phyloP scores from a whole-genome alignment of 2,329 filamentous ascomycete species.

The Penicillium sp. region DNA sequence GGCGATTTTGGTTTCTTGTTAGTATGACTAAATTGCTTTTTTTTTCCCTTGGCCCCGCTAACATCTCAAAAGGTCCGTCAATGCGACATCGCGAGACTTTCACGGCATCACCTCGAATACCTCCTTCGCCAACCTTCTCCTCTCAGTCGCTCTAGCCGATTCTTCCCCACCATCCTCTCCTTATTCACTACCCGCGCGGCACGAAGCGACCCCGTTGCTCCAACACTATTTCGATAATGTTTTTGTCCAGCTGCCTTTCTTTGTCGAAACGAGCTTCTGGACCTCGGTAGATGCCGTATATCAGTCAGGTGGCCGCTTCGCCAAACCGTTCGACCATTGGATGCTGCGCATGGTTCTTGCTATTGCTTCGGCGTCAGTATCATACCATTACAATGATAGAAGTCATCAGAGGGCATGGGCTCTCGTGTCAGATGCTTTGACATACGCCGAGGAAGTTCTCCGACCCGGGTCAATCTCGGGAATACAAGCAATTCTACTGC shows the following conservation, averaged over 20 bases:
- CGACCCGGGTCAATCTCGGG: constrained; percentile 80
- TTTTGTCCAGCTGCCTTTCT: constrained; percentile 75
- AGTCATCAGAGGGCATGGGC: constrained; percentile 59
- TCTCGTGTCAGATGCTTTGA: constrained; percentile 65
- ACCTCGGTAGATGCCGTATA: constrained; percentile 80
- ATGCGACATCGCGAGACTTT: constrained; percentile 91
- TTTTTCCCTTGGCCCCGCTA: not conserved
- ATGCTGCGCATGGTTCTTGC: constrained; percentile 86
- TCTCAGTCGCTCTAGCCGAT: constrained; percentile 77
- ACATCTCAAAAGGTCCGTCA: constrained; percentile 66
- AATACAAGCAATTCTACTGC: constrained; percentile 80
- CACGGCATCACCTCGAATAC: constrained; percentile 84
- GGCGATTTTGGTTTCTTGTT: constrained; percentile 91
- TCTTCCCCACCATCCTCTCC: constrained; percentile 60
- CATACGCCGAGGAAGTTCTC: constrained; percentile 76
- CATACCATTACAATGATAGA: constrained; percentile 62
- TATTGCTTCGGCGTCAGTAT: constrained; percentile 72
- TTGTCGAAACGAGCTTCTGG: constrained; percentile 75
- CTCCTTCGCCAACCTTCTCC: constrained; percentile 84
- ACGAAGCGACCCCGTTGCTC: constrained; percentile 65
- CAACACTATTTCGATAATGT: constrained; percentile 84
- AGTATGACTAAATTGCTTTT: constrained; percentile 31
- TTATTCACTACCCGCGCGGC: constrained; percentile 68
- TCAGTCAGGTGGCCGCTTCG: constrained; percentile 61
- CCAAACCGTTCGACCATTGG: constrained; percentile 72